Conservation (phyloP, 805 yeast species). For the Ogataea pini region DNA sequence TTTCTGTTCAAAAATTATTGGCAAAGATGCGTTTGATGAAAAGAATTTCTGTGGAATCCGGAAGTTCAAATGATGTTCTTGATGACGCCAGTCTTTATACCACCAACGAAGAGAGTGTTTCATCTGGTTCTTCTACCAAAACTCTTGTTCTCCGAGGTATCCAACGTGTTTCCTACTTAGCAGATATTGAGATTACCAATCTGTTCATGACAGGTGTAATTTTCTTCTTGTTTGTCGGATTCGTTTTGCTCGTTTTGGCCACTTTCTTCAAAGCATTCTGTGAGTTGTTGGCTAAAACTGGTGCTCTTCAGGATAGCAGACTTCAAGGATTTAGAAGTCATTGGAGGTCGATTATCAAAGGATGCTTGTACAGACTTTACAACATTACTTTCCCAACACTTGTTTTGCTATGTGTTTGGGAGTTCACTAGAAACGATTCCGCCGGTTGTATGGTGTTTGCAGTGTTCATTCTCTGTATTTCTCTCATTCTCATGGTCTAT, state of each 20-base stretch:
- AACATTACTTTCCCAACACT: constrained; percentile 88
- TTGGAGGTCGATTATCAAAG: constrained; percentile 85
- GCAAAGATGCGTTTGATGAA: constrained; percentile 29
- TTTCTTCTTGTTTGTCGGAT: constrained; percentile 77
- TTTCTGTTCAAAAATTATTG: constrained; percentile 72
- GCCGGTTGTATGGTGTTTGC: constrained; percentile 83
- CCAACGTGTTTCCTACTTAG: constrained; percentile 83
- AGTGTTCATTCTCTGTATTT: constrained; percentile 59
- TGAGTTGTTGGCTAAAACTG: constrained; percentile 62
- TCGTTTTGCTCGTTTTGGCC: constrained; percentile 55
- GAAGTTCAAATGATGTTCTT: constrained; percentile 48
- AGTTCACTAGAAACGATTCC: constrained; percentile 80
- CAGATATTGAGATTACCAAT: constrained; percentile 83
- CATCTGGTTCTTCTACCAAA: constrained; percentile 43
- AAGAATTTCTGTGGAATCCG: constrained; percentile 41
- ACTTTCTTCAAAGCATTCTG: constrained; percentile 66
- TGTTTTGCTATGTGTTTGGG: constrained; percentile 82
- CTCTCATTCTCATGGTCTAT: constrained; percentile 59
- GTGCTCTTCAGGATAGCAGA: constrained; percentile 59
- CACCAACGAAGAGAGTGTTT: constrained; percentile 65
- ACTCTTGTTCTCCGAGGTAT: constrained; percentile 87
- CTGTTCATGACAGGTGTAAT: constrained; percentile 84
- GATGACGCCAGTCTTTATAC: constrained; percentile 58
- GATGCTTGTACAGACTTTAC: constrained; percentile 80
- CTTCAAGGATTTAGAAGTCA: constrained; percentile 76